Base-by-base conservation (phyloP, 768 basidiomycete species). In the Podaxis sp. region DNA sequence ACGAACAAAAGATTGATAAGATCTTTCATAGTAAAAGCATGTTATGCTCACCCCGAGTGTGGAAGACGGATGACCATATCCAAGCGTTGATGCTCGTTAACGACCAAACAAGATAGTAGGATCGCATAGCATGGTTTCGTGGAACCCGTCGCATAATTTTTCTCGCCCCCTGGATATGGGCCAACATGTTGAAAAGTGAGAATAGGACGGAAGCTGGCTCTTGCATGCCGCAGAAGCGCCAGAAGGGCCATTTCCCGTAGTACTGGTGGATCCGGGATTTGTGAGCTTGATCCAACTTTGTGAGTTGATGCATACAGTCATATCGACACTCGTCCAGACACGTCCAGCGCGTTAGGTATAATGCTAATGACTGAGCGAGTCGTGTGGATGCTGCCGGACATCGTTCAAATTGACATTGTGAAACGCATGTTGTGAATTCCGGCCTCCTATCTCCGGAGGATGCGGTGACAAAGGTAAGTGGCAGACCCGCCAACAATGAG, bases 181-280 rank as follows among this genome's bases (percentile, higher is more conserved):
- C 84, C 78, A 80, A 85, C 46, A 96, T 77, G 73, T 99, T 98
- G 63, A 88, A 76, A n/a, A 97, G 68, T 13, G 93, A 95, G 77
- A 98, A 97, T 38, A 85, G 74, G 62, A 97, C 95, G 2, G 93
- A 92, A 7, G 95, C 90, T 5, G 96, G 96, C 74, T 99, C 96
- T 70, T 98, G 96, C 74, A 94, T 89, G 33, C 95, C 93, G n/a
- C 79, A 76, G 22, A 91, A 77, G 33, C 96, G 83, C 85, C 88
- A 90, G 73, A 99, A 98, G 0, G 96, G 93, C 96, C 96, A 98
- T 78, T 98, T 98, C 15, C 96, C 97, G 68, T 94, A 85, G 73
- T 91, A 96, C 67, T 97, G 95, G 49, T 91, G 84, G 1, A 91
- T 75, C 2, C 61, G 66, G 43, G 69, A 67, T 0, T 84, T 83